phyloP scores from a whole-genome alignment of 176 grass and related monocot genomes.

The Avena atlantica region DNA sequence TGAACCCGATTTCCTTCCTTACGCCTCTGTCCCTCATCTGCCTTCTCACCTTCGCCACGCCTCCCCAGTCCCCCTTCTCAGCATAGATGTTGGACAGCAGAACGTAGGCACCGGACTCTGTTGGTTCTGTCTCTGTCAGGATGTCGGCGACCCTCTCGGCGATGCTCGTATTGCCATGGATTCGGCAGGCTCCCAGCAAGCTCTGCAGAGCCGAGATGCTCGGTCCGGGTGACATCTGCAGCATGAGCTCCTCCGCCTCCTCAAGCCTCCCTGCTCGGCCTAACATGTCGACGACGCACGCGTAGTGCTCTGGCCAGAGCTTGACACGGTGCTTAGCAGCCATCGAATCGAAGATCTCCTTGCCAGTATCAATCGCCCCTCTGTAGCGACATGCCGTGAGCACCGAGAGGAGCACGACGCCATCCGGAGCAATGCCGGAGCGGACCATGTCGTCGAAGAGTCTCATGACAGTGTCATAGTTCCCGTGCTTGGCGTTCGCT shows the following conservation, averaged over 20 bases:
- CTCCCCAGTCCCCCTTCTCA: conserved; percentile 67
- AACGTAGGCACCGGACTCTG: conserved; percentile 75
- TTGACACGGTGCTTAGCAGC: conserved; percentile 44
- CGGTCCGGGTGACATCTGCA: conserved; percentile 50
- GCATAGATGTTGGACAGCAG: conserved; percentile 89
- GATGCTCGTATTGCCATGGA: conserved; percentile 65
- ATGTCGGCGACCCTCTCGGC: conserved; percentile 59
- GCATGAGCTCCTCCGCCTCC: conserved; percentile 73
- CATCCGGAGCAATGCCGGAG: conserved; percentile 59
- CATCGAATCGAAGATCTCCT: conserved; percentile 68
- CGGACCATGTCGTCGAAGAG: conserved; percentile 67
- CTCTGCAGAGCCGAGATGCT: conserved; percentile 81
- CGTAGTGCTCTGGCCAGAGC: conserved; percentile 82
- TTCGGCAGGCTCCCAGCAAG: conserved; percentile 70
- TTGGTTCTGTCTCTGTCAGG: conserved; percentile 51
- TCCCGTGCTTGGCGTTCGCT: conserved; percentile 71
- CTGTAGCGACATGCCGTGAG: conserved; percentile 79
- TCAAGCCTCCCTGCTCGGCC: conserved; percentile 67
- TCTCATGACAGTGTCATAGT: conserved; percentile 55
- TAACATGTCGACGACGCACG: conserved; percentile 85
- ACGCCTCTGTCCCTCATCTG: conserved; percentile 71
- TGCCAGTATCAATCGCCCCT: conserved; percentile 53
- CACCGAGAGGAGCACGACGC: conserved; percentile 67
- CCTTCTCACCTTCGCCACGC: conserved; percentile 69
- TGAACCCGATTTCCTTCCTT: conserved; percentile 85